A percentile compares a stretch with the other conserved stretches of the same genome.
Conservation (phyloP, 2,329 filamentous ascomycete genomes). For the Penicillium oxalicum region DNA sequence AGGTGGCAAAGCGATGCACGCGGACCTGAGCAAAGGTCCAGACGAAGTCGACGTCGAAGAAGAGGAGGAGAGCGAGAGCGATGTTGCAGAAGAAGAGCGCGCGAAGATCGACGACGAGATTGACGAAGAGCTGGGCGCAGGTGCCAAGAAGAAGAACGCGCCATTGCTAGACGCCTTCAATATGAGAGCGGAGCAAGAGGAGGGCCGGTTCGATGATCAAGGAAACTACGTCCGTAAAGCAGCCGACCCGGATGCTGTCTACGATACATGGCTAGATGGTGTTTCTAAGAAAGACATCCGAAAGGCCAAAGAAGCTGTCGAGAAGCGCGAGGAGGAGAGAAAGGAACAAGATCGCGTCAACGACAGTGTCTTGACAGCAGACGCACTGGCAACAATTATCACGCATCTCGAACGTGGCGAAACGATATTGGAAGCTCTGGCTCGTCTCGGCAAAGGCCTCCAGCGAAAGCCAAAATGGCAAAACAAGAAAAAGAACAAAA, state of each 20-base stretch:
- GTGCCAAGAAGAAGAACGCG: constrained; percentile 85
- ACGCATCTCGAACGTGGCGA: constrained; percentile 69
- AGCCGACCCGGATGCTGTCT: constrained; percentile 76
- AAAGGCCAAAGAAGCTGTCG: constrained; percentile 77
- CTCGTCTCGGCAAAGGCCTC: constrained; percentile 66
- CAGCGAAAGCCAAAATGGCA: constrained; percentile 57
- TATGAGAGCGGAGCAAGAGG: constrained; percentile 81
- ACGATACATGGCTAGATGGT: constrained; percentile 90
- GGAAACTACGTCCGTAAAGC: constrained; percentile 92
- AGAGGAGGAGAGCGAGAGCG: constrained; percentile 54
- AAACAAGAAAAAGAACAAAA: constrained; percentile 49
- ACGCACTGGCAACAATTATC: constrained; percentile 70
- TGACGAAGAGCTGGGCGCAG: constrained; percentile 84
- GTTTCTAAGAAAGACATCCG: constrained; percentile 91
- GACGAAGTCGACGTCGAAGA: constrained; percentile 56
- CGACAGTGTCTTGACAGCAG: constrained; percentile 66
- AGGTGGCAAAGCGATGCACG: constrained; percentile 62
- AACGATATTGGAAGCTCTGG: constrained; percentile 81
- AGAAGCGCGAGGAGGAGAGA: constrained; percentile 73
- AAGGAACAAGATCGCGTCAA: constrained; percentile 65
- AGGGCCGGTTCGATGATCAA: constrained; percentile 82
- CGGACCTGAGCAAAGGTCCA: constrained; percentile 49
- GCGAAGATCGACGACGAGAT: constrained; percentile 69
- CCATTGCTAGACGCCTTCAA: constrained; percentile 97
- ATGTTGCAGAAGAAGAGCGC: constrained; percentile 59